Percentiles rank a stretch among this genome's conserved stretches.
These are phyloP conservation scores for Clitoria ternatea DNA, from an alignment of 306 rosid species.

Conservation along the genomic window DNA sequence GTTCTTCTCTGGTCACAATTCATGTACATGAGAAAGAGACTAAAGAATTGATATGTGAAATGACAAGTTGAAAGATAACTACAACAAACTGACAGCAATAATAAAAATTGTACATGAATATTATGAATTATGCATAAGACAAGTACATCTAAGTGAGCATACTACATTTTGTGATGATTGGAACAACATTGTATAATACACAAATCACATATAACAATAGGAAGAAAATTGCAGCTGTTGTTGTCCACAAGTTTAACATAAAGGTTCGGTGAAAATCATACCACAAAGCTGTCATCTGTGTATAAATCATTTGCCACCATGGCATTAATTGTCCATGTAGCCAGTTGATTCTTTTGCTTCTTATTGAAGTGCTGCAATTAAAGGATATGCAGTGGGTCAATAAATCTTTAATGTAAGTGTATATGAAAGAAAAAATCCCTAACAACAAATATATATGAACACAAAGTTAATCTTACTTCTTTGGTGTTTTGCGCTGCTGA, in stretches of 20 bases:
- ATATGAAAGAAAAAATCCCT: neutral
- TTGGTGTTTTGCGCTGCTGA: conserved; percentile 52
- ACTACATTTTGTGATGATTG: conserved; percentile 9
- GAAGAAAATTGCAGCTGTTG: neutral
- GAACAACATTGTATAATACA: conserved; percentile 22
- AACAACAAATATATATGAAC: neutral
- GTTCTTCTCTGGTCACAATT: neutral
- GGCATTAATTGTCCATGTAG: conserved; percentile 55
- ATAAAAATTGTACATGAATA: neutral
- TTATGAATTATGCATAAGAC: neutral
- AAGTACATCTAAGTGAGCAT: neutral
- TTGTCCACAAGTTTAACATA: neutral
- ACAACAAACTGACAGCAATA: neutral
- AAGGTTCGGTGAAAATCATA: conserved; percentile 32
- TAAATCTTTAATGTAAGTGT: conserved; percentile 3
- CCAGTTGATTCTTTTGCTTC: conserved; percentile 76
- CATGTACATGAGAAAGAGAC: neutral
- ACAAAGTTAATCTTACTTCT: conserved; percentile 46
- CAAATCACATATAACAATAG: too few species aligned
- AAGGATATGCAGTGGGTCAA: neutral
- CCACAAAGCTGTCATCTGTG: conserved; percentile 96
- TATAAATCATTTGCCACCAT: conserved; percentile 77
- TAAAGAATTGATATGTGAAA: neutral
- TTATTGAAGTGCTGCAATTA: conserved; percentile 55
- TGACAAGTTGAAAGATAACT: conserved; percentile 6